Conservation (phyloP, 495 filamentous ascomycete species). For the Penicillium ochrochloron region DNA sequence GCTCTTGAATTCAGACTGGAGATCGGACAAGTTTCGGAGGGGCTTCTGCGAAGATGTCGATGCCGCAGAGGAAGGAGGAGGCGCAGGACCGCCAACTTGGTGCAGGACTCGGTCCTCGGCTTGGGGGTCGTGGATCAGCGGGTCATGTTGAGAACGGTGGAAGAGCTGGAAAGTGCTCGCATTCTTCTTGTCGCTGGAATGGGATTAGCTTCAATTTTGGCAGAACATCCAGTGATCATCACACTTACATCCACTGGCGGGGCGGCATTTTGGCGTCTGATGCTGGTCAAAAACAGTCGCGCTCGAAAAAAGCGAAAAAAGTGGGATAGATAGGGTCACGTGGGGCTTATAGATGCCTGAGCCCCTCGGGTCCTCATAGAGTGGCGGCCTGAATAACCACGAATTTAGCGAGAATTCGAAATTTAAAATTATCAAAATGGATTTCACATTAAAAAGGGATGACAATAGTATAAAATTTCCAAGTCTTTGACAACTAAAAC, state of each 20-base stretch:
- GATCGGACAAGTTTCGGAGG: conserved; percentile 62
- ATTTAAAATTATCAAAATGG: neutral
- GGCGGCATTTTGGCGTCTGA: conserved; percentile 64
- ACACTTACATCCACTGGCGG: conserved; percentile 85
- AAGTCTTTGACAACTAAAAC: neutral
- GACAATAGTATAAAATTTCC: neutral
- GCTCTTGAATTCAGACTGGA: conserved; percentile 76
- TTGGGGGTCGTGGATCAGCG: conserved; percentile 83
- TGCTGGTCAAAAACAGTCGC: conserved; percentile 19
- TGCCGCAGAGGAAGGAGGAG: conserved; percentile 33
- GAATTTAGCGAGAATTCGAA: neutral
- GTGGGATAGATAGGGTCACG: conserved; percentile 46
- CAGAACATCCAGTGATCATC: too few species aligned
- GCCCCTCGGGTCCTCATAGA: conserved; percentile 32
- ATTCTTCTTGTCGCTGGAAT: conserved; percentile 83
- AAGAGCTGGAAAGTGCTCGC: conserved; percentile 92
- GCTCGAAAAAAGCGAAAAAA: conserved; percentile 37
- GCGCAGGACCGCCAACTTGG: conserved; percentile 44
- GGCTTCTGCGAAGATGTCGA: conserved; percentile 41
- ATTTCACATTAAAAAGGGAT: too few species aligned
- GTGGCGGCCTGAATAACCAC: conserved; percentile 8
- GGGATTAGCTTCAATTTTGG: conserved; percentile 14
- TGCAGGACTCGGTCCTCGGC: conserved; percentile 84
- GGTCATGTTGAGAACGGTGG: conserved; percentile 95
- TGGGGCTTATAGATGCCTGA: conserved; percentile 42